These are phyloP conservation scores for Copromyces sp. DNA, from an alignment of 495 filamentous ascomycete species.

Conservation along the genomic window DNA sequence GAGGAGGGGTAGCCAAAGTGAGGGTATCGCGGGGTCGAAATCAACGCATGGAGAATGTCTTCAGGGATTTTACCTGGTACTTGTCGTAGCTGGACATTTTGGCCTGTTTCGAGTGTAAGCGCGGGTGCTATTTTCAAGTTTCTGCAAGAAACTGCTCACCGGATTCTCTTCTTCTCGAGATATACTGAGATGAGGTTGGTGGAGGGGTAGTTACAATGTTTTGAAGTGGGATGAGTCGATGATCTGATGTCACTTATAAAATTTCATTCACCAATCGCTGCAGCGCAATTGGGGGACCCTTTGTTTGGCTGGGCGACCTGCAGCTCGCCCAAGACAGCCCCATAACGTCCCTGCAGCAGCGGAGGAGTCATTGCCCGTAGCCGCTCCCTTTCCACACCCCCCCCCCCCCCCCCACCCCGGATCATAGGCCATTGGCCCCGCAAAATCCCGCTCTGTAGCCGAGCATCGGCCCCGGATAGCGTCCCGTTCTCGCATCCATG, in stretches of 20 bases:
- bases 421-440: not conserved
- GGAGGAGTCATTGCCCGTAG: not conserved
- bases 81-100: constrained; percentile 57
- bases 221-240: not conserved
- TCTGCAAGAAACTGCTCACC: not conserved
- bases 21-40: not conserved
- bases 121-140: not conserved
- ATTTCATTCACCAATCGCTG: not conserved
- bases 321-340: not conserved
- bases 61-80: constrained; percentile 29
- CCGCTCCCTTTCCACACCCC: not conserved
- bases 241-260: not conserved
- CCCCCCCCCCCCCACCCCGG: not conserved
- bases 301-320: not conserved
- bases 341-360: not conserved
- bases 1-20: not conserved
- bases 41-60: not conserved
- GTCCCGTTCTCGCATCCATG: not conserved
- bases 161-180: not conserved
- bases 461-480: not conserved
- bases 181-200: not conserved
- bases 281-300: not conserved
- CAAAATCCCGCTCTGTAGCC: not conserved
- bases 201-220: not conserved
- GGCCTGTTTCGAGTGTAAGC: not conserved